A percentile compares a stretch with the other conserved stretches of the same genome.
Conservation (phyloP, 179 eudicot genomes). For the Actinidia polygama region DNA sequence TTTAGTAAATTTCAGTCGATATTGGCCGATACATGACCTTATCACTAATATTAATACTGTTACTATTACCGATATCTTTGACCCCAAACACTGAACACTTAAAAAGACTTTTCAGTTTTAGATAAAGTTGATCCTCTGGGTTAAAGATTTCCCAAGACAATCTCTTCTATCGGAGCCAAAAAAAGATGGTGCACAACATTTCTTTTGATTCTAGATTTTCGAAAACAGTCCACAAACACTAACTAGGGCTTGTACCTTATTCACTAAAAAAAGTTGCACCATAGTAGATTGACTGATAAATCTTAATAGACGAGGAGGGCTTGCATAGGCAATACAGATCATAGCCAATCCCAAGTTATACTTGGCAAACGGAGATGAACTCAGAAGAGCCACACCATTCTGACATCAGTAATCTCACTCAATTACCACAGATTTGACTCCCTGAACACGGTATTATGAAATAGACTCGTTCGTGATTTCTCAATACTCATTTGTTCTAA, state of each 20-base stretch:
- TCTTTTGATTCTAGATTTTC: not conserved
- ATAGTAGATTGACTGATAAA: not conserved
- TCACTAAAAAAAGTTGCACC: not conserved
- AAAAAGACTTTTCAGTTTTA: not conserved
- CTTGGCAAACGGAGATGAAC: no score
- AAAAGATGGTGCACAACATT: not conserved
- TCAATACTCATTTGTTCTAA: not conserved
- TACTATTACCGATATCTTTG: no score
- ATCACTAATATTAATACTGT: no score
- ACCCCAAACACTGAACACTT: not conserved
- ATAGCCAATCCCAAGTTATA: no score
- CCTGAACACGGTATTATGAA: not conserved
- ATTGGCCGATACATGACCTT: no score
- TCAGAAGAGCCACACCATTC: no score
- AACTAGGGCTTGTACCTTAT: not conserved
- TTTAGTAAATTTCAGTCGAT: no score
- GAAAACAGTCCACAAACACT: not conserved
- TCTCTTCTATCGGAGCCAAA: not conserved
- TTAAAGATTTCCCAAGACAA: no score
- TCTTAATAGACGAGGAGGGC: not conserved
- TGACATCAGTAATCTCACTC: no score
- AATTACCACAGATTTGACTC: no score
- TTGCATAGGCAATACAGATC: not conserved
- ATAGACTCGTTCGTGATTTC: not conserved
- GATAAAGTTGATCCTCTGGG: no score